Evolutionary conservation across 2,329 filamentous ascomycete species (phyloP), one percentile per base, ranked within the genome.

Genomic region (Ascochyta koolunga): DNA sequence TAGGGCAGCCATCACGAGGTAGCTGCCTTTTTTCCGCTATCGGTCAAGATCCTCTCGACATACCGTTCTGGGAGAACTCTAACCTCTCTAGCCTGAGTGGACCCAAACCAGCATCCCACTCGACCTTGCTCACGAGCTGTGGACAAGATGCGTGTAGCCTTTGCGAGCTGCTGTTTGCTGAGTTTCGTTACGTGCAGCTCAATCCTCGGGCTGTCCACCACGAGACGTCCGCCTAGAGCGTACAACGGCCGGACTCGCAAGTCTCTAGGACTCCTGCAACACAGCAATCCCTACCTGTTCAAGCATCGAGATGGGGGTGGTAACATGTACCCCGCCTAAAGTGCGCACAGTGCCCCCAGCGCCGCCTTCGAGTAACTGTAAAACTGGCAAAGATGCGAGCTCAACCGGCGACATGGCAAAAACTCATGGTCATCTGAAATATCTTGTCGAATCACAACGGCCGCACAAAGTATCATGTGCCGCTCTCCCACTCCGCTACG

Each of bases 381-480:
- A 35, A 33, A 44, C 29, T 37, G 51, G 51, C 51, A 49, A 49
- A 45, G 40, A 55, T 64, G 68, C 68, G 64, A 73, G 66, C 60
- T 67, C 59, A 61, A 65, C 56, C 57, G 44, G 65, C 56, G 63
- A 65, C 69, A 62, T 60, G 48, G 56, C 58, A 62, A 60, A 59
- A 57, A 61, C 60, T 68, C 67, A 56, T 71, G 71, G 72, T 75
- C 72, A 75, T 68, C 69, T 68, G 72, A 42, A 58, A 49, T 13
- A 38, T 18, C 43, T 36, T 44, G 61, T 64, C 70, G 66, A 75
- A 75, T 73, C 71, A 69, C 61, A 51, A 13, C 54, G 56, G 59
- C 65, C 46, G 62, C 66, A 68, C 66, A 59, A 56, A 35, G 55
- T 57, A 70, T 75, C 72, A 74, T 70, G 71, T 74, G 72, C 70